Conservation (phyloP, 352 stramenopile species). For the Aphanomyces invadans region DNA sequence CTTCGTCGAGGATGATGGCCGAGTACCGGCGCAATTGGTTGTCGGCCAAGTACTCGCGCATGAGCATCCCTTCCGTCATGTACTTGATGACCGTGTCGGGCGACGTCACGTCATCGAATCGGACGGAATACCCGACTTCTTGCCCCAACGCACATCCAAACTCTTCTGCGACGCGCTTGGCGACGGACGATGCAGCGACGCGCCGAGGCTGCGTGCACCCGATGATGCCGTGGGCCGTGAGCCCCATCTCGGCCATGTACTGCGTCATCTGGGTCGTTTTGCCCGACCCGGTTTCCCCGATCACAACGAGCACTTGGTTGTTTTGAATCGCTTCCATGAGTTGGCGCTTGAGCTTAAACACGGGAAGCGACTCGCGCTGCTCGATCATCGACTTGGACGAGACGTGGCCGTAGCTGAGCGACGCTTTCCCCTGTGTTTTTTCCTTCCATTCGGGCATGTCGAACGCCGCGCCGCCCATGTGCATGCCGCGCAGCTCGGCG, state of each 20-base stretch:
- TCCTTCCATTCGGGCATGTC: slow-evolving; percentile 97
- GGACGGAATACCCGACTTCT: slow-evolving; percentile 91
- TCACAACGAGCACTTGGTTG: slow-evolving; percentile 97
- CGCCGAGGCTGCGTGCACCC: slow-evolving; percentile 97
- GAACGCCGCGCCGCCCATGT: slow-evolving; percentile 80
- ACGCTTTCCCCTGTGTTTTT: slow-evolving; percentile 93
- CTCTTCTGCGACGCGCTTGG: slow-evolving; percentile 96
- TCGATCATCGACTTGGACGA: slow-evolving; percentile 94
- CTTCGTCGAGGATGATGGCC: slow-evolving; percentile 97
- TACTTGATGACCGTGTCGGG: slow-evolving; percentile 98
- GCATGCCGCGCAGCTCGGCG: slow-evolving; percentile 90
- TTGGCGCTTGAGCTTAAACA: slow-evolving; percentile 95
- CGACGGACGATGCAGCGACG: slow-evolving; percentile 96
- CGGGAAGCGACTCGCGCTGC: slow-evolving; percentile 94
- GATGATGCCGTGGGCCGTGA: slow-evolving; percentile 95
- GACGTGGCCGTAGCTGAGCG: slow-evolving; percentile 93
- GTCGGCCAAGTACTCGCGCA: slow-evolving; percentile 98
- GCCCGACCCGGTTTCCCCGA: slow-evolving; percentile 97
- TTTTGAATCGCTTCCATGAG: slow-evolving; percentile 91
- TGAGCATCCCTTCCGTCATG: slow-evolving; percentile 99
- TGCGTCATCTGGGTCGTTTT: slow-evolving; percentile 99
- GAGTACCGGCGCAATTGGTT: slow-evolving; percentile 91
- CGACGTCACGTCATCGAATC: slow-evolving; percentile 80
- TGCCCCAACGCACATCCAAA: slow-evolving; percentile 90
- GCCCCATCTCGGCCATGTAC: slow-evolving; percentile 97